Evolutionary conservation across 306 rosid genomes (phyloP).

Genomic region (Vigna unguiculata): DNA sequence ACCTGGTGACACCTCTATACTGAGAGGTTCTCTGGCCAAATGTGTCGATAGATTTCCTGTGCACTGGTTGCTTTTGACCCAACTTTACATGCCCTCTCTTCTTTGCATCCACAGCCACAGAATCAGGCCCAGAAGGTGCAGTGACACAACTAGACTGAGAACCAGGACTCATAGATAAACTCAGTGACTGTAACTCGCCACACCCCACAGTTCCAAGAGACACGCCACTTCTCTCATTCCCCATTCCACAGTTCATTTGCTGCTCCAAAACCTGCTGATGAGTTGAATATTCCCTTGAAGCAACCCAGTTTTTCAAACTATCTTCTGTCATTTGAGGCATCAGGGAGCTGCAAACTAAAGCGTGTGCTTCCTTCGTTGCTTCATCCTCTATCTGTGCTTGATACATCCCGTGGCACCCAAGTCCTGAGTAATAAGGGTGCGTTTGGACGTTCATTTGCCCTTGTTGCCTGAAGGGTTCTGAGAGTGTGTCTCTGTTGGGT

Average conservation of each 20-base stretch:
- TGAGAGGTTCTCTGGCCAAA: slow-evolving; percentile 98
- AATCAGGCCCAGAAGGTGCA: slow-evolving; percentile 61
- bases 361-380: slow-evolving; percentile 51
- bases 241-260: slow-evolving; percentile 47
- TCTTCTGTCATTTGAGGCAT: slow-evolving; percentile 50
- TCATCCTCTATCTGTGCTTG: slow-evolving; percentile 59
- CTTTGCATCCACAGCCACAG: slow-evolving; percentile 63
- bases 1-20: slow-evolving; percentile 98
- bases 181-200: slow-evolving; percentile 79
- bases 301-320: slow-evolving; percentile 60
- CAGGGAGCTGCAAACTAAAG: slow-evolving; percentile 48
- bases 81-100: slow-evolving; percentile 73
- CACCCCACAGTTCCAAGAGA: slow-evolving; percentile 54
- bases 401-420: slow-evolving; percentile 55
- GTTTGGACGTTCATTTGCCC: slow-evolving; percentile 49
- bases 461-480: slow-evolving; percentile 61
- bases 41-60: slow-evolving; percentile 92
- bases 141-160: slow-evolving; percentile 97
- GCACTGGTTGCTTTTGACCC: slow-evolving; percentile 84
- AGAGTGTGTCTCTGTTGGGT: slow-evolving; percentile 53
- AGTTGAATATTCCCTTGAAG: slow-evolving; percentile 51
- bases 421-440: slow-evolving; percentile 62
- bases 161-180: slow-evolving; percentile 91
- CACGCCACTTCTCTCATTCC: slow-evolving; percentile 38
- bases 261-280: slow-evolving; percentile 57